A percentile compares a stretch with the other conserved stretches of the same genome.
Conservation (phyloP, 805 yeast species). For the Myxozyma sirexii region DNA sequence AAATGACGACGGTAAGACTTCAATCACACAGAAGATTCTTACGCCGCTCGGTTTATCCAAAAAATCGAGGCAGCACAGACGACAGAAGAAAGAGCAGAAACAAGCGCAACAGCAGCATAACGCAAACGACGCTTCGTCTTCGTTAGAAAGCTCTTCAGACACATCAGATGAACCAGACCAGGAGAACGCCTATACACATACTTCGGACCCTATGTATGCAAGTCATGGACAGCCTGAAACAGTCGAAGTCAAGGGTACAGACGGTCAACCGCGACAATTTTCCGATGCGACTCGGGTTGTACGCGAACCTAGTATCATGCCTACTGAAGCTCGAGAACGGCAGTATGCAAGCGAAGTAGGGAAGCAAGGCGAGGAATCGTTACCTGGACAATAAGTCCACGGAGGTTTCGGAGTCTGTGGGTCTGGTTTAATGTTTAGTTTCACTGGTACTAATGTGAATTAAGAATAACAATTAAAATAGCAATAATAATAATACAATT, state of each 20-base stretch:
- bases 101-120: not conserved
- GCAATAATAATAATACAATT: too few relatives aligned
- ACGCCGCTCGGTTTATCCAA: not conserved
- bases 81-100: not conserved
- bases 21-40: not conserved
- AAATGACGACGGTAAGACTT: not conserved
- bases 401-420: too few relatives aligned
- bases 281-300: not conserved
- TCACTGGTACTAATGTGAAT: too few relatives aligned
- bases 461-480: too few relatives aligned
- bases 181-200: not conserved
- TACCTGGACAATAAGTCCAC: too few relatives aligned
- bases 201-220: not conserved
- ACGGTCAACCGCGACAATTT: too few relatives aligned
- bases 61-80: not conserved
- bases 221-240: not conserved
- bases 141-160: not conserved
- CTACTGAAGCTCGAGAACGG: too few relatives aligned
- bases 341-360: too few relatives aligned
- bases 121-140: not conserved
- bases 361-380: too few relatives aligned
- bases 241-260: not conserved
- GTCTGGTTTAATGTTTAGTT: too few relatives aligned
- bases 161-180: not conserved
- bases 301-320: not conserved